Evolutionary conservation across 768 basidiomycete genomes (phyloP).

Genomic region (Solioccasus polychromus): DNA sequence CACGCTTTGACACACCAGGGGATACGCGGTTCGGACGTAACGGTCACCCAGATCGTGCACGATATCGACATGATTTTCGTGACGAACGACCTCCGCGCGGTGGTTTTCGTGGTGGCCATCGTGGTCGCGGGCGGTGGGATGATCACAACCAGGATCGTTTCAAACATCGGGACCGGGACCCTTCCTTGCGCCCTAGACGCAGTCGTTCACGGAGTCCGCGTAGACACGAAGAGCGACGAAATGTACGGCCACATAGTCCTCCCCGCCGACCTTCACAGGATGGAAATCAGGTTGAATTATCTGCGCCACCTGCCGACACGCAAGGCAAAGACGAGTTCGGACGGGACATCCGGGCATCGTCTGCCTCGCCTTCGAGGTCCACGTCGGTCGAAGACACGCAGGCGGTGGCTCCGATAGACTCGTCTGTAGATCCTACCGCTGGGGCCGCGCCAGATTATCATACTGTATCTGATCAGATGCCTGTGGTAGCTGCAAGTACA

Average conservation of each 20-base stretch:
- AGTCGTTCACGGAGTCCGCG: constrained; percentile 78
- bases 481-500: constrained; percentile 56
- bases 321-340: constrained; percentile 83
- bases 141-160: constrained; percentile 44
- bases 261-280: constrained; percentile 44
- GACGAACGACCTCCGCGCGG: constrained; percentile 54
- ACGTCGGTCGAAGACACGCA: constrained; percentile 24
- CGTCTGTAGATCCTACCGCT: constrained; percentile 42
- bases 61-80: constrained; percentile 45
- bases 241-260: constrained; percentile 58
- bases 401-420: constrained; percentile 30
- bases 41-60: constrained; percentile 40
- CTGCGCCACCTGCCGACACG: constrained; percentile 25
- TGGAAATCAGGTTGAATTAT: constrained; percentile 24
- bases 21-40: constrained; percentile 37
- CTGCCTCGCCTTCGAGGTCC: constrained; percentile 35
- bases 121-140: constrained; percentile 67
- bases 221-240: constrained; percentile 51
- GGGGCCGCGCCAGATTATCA: constrained; percentile 47
- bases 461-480: constrained; percentile 39
- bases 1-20: constrained; percentile 35
- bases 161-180: constrained; percentile 40
- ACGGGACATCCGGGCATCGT: constrained; percentile 66
- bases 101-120: constrained; percentile 50
- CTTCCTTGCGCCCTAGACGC: constrained; percentile 43